Evolutionary conservation across 2,329 filamentous ascomycete species (phyloP).

Genomic region (Alternaria conjuncta): DNA sequence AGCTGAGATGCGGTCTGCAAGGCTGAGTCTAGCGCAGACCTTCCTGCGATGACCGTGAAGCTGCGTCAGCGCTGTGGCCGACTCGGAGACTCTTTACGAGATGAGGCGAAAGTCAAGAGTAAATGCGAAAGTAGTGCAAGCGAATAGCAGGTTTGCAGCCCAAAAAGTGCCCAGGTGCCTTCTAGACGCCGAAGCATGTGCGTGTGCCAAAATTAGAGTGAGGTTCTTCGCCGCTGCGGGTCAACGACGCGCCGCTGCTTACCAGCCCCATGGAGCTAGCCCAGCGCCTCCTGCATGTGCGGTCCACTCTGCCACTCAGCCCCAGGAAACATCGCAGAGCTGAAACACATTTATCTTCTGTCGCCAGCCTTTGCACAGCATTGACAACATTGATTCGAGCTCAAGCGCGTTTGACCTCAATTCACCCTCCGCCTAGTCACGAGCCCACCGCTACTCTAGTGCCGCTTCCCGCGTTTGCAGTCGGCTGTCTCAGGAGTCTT

Average conservation of each 20-base stretch:
- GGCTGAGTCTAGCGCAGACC: constrained; percentile 25
- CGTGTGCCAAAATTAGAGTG: constrained; percentile 27
- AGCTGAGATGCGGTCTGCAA: constrained; percentile 25
- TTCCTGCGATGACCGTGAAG: constrained; percentile 6
- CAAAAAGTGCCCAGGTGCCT: neutral
- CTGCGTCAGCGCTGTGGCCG: constrained; percentile 10
- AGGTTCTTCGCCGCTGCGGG: constrained; percentile 13
- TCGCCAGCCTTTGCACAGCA: constrained; percentile 13
- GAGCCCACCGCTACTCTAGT: constrained; percentile 7
- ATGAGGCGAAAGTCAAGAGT: neutral
- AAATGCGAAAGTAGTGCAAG: constrained; percentile 1
- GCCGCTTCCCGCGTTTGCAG: constrained; percentile 19
- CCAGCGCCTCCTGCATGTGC: constrained; percentile 10
- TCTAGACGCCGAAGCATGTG: constrained; percentile 8
- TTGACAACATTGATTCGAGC: constrained; percentile 15
- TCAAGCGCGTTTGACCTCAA: constrained; percentile 9
- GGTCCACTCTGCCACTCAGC: constrained; percentile 18
- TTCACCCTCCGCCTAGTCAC: neutral
- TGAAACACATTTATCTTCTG: constrained; percentile 23
- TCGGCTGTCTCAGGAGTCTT: constrained; percentile 45
- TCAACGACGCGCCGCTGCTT: constrained; percentile 13
- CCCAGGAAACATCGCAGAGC: constrained; percentile 15
- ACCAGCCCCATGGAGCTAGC: constrained; percentile 15
- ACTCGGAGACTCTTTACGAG: neutral
- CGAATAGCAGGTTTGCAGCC: neutral